Evolutionary conservation across 164 flowering plant genomes (phyloP).

Genomic region (Saururus chinensis): DNA sequence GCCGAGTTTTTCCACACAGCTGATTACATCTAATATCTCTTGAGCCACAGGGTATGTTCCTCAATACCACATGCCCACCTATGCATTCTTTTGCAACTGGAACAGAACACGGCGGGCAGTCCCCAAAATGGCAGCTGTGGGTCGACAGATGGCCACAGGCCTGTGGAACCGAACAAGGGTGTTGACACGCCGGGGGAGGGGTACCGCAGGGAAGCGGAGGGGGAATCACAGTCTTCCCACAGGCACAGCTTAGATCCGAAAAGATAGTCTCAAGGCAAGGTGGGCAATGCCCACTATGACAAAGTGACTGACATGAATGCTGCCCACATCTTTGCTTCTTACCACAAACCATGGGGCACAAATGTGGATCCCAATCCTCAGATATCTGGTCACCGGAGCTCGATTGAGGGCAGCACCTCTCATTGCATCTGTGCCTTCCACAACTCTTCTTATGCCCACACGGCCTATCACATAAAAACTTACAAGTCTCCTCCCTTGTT

Average conservation of each 20-base stretch:
- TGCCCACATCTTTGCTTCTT: conserved; percentile 96
- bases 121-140: conserved; percentile 96
- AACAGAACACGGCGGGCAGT: conserved; percentile 88
- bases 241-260: conserved; percentile 82
- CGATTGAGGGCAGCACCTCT: conserved; percentile 79
- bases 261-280: conserved; percentile 92
- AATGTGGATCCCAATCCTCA: conserved; percentile 76
- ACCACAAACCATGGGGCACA: conserved; percentile 79
- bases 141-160: conserved; percentile 83
- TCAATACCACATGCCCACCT: conserved; percentile 85
- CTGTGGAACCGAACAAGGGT: conserved; percentile 70
- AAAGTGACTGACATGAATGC: conserved; percentile 70
- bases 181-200: conserved; percentile 75
- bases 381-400: conserved; percentile 17
- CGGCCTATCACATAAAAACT: conserved; percentile 60
- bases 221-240: conserved; percentile 84
- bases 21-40: conserved; percentile 82
- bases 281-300: conserved; percentile 96
- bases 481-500: conserved; percentile 29
- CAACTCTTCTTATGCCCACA: conserved; percentile 91
- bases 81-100: conserved; percentile 89
- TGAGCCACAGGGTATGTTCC: conserved; percentile 96
- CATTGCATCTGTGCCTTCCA: conserved; percentile 95
- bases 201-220: conserved; percentile 98
- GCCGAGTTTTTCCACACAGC: conserved; percentile 84